Evolutionary conservation across 148 eudicot genomes (phyloP), one percentile per base, ranked within the genome.

Genomic region (Dianthus caryophyllus): DNA sequence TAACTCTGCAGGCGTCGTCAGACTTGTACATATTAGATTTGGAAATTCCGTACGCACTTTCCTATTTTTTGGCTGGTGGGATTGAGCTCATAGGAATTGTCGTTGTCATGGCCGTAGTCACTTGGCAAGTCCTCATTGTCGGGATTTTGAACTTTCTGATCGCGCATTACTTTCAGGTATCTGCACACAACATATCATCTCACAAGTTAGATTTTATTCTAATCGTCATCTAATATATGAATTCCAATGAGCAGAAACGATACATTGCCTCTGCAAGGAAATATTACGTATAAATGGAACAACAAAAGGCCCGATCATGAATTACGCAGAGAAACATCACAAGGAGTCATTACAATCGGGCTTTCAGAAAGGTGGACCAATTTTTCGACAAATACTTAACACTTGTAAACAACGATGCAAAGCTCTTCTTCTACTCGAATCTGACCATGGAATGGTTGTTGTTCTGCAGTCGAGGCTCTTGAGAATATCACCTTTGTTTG

Each of bases 391-490:
- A 75, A 48, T 84, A 78, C 73, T 51, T 87, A 8, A 80, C 77
- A 62, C 80, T 89, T 20, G 82, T 87, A 2, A 88, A 89, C 48
- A 78, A 80, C 58, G 90, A 89, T 80, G 96, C 96, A 58, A 83
- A 79, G 61, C 81, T 80, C 13, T 87, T 85, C 77, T 71, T 87
- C 44, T 79, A 78, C 69, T 76, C 83, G 9, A 82, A 71, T 71
- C 81, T 10, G 74, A n/a, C 88, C 30, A 33, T 78, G 65, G 88
- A 88, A 56, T 88, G 95, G 95, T 75, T 84, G 53, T 82, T n/a
- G n/a, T 65, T 63, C 84, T 66, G 75, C 90, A 64, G 79, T 86
- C 17, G 95, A 88, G 71, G 79, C 84, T 29, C 83, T 85, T 75
- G 90, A 88, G 72, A 88, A 83, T 63, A 36, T 88, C 20, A 88